A percentile compares a stretch with the other conserved stretches of the same genome.
Conservation (phyloP, 306 rosid species). For the Lupinus albus region DNA sequence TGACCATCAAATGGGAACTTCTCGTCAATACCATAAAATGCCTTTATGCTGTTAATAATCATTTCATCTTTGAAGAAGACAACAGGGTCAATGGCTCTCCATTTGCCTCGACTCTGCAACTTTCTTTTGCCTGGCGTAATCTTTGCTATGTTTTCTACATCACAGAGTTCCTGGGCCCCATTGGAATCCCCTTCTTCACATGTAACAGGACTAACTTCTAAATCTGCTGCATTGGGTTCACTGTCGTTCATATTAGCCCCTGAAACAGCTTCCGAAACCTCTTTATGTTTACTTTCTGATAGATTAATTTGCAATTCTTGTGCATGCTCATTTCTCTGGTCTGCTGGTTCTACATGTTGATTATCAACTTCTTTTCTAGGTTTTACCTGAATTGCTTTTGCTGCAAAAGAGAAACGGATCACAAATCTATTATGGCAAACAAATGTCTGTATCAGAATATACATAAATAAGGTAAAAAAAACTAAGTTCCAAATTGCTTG, state of each 20-base stretch:
- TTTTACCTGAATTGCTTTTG: slow-evolving; percentile 58
- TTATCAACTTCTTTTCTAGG: slow-evolving; percentile 41
- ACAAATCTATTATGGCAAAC: slow-evolving; percentile 18
- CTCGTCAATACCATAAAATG: slow-evolving; percentile 74
- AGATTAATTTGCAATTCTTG: slow-evolving; percentile 47
- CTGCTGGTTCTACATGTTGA: slow-evolving; percentile 38
- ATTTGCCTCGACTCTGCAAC: slow-evolving; percentile 72
- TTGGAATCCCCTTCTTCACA: slow-evolving; percentile 49
- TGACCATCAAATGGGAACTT: slow-evolving; percentile 74
- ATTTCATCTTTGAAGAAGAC: slow-evolving; percentile 80
- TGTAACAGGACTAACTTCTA: slow-evolving; percentile 39
- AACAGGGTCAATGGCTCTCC: slow-evolving; percentile 96
- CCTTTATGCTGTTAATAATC: slow-evolving; percentile 60
- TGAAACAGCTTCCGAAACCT: slow-evolving; percentile 47
- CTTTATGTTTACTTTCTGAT: slow-evolving; percentile 47
- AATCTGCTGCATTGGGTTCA: slow-evolving; percentile 43
- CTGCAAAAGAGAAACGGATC: slow-evolving; percentile 44
- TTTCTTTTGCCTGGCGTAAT: slow-evolving; percentile 67
- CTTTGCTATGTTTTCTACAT: slow-evolving; percentile 47
- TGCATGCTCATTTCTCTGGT: slow-evolving; percentile 47
- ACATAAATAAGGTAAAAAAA: slow-evolving; percentile 11
- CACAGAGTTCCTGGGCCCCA: slow-evolving; percentile 45
- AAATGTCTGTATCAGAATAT: slow-evolving; percentile 9
- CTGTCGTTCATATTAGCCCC: slow-evolving; percentile 53
- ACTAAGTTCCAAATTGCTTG: background rate